Percentiles rank a stretch among this genome's conserved stretches.
Conservation (phyloP, 148 eudicot genomes). For the Rhododendron molle region DNA sequence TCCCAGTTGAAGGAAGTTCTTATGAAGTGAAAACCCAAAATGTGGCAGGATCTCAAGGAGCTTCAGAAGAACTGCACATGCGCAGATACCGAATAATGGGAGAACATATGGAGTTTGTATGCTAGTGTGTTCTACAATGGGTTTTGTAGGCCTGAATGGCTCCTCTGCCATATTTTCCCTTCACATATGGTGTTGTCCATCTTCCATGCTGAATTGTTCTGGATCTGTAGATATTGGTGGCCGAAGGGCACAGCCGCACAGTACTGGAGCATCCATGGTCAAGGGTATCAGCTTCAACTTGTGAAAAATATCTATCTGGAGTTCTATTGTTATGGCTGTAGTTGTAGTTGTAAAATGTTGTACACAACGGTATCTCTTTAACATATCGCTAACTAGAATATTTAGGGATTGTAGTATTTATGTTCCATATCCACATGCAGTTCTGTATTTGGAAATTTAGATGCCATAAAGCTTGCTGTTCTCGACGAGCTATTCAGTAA, state of each 20-base stretch:
- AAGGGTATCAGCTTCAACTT: conserved; percentile 6
- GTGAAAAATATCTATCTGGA: not conserved
- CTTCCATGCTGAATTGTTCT: not conserved
- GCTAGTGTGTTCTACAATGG: not conserved
- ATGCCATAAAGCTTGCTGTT: conserved; percentile 10
- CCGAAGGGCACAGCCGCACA: not conserved
- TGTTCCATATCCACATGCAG: conserved; percentile 1
- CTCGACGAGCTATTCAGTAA: not conserved
- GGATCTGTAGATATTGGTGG: not conserved
- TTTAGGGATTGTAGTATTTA: not conserved
- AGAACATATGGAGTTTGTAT: not conserved
- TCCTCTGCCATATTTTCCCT: not conserved
- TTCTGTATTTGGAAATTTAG: conserved; percentile 8
- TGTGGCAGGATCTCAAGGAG: conserved; percentile 76
- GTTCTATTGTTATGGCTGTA: not conserved
- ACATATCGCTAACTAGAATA: not conserved
- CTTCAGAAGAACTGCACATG: conserved; percentile 83
- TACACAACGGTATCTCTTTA: not conserved
- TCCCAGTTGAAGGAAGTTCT: not conserved
- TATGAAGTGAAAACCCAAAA: conserved; percentile 4
- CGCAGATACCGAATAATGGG: conserved; percentile 28
- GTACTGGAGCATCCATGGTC: not conserved
- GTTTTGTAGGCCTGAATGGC: not conserved
- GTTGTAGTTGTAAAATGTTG: conserved; percentile 10
- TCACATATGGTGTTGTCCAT: not conserved